phyloP scores from a whole-genome alignment of 2,329 filamentous ascomycete genomes.

The Knoxdaviesia proteae region DNA sequence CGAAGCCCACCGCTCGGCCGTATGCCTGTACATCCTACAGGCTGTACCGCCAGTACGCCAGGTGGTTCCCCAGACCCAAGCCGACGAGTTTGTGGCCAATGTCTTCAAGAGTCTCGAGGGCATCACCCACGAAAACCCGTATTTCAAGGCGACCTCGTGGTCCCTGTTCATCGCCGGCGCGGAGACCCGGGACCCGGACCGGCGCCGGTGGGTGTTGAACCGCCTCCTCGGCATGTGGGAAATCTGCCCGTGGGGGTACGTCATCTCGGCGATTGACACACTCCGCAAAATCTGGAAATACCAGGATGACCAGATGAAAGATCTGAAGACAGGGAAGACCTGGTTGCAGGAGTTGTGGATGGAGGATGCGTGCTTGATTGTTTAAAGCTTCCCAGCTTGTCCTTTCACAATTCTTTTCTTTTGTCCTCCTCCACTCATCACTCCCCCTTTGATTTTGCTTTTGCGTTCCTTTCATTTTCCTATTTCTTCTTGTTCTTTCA shows the following conservation, averaged over 20 bases:
- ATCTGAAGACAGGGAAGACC: slow-evolving; percentile 7
- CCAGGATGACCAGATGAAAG: slow-evolving; percentile 13
- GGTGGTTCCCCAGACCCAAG: slow-evolving; percentile 15
- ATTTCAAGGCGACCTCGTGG: slow-evolving; percentile 41
- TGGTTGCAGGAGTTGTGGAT: slow-evolving; percentile 23
- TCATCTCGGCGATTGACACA: slow-evolving; percentile 27
- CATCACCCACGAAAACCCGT: slow-evolving; percentile 24
- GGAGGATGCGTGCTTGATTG: slow-evolving; percentile 24
- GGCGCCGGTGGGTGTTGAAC: slow-evolving; percentile 28
- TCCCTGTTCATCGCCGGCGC: slow-evolving; percentile 36
- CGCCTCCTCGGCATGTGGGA: slow-evolving; percentile 23
- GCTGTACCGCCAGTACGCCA: slow-evolving; percentile 17
- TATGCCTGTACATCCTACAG: slow-evolving; percentile 25
- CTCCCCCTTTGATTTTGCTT: background rate
- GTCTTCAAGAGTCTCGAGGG: slow-evolving; percentile 28
- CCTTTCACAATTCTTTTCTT: background rate
- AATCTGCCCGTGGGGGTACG: slow-evolving; percentile 27
- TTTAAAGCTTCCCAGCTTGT: slow-evolving; percentile 11
- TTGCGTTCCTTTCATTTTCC: background rate
- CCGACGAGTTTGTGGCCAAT: slow-evolving; percentile 23
- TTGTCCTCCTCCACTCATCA: background rate
- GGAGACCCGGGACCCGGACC: slow-evolving; percentile 24
- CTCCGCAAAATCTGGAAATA: slow-evolving; percentile 24
- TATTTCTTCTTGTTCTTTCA: background rate
- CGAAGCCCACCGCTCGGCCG: slow-evolving; percentile 23